A percentile compares a stretch with the other conserved stretches of the same genome.
Conservation (phyloP, 1,284 basidiomycete species). For the Cryptococcus wingfieldii region DNA sequence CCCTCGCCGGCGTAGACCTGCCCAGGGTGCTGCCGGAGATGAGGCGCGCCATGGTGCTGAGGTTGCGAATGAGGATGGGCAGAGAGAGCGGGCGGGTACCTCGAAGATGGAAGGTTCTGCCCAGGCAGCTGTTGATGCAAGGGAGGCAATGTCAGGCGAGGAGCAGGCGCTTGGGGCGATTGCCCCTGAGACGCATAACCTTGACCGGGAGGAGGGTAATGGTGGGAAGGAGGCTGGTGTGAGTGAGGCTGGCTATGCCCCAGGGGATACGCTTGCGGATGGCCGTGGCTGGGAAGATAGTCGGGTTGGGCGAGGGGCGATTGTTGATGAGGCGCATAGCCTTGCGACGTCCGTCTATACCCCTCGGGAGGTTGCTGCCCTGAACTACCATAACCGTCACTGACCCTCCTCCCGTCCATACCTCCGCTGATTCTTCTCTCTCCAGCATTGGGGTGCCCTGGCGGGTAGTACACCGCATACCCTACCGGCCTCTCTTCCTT, state of each 20-base stretch:
- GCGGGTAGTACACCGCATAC: slow-evolving; percentile 18
- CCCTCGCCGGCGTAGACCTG: too few species aligned
- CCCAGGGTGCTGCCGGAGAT: too few species aligned
- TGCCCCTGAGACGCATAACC: background rate
- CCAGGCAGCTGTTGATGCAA: background rate
- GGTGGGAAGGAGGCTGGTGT: background rate
- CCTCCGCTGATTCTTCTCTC: background rate
- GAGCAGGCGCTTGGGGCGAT: background rate
- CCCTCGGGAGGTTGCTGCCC: background rate
- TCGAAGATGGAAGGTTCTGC: background rate
- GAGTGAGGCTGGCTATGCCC: background rate
- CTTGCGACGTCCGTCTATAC: background rate
- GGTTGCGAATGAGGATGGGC: background rate
- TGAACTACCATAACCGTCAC: background rate
- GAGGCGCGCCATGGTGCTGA: too few species aligned
- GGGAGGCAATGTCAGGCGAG: background rate
- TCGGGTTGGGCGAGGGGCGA: background rate
- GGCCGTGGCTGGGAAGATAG: background rate
- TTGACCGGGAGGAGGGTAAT: background rate
- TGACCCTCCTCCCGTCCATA: background rate
- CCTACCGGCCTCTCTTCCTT: slow-evolving; percentile 9
- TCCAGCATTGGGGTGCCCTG: background rate
- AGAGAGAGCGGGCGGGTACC: too few species aligned
- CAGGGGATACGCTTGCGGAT: background rate
- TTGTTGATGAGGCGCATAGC: background rate